These are phyloP conservation scores for Panicum miliaceum DNA, from an alignment of 176 grass and related monocot genomes.

Conservation along the genomic window DNA sequence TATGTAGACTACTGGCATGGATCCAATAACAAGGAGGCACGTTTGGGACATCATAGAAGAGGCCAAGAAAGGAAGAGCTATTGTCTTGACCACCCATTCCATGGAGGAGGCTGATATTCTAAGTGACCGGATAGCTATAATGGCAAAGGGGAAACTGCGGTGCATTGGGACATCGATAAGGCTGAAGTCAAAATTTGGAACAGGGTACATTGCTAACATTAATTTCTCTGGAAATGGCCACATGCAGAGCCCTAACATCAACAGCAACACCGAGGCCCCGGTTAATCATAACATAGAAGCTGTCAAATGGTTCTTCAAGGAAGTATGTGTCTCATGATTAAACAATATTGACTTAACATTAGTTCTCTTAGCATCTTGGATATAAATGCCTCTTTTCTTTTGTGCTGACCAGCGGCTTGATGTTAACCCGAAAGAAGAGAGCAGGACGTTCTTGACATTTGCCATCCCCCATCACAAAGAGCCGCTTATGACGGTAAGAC, in stretches of 20 bases:
- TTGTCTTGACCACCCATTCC: conserved; percentile 96
- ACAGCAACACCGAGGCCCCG: conserved; percentile 1
- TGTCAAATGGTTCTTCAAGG: conserved; percentile 87
- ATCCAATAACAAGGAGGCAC: conserved; percentile 97
- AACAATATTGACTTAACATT: conserved; percentile 14
- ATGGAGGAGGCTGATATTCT: conserved; percentile 98
- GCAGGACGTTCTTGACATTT: conserved; percentile 87
- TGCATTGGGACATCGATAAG: conserved; percentile 97
- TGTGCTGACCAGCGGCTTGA: conserved; percentile 57
- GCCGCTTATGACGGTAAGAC: conserved; percentile 75
- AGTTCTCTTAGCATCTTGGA: not conserved
- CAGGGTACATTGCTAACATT: conserved; percentile 84
- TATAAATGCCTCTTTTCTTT: conserved; percentile 29
- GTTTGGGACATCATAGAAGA: conserved; percentile 98
- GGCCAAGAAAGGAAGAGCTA: conserved; percentile 95
- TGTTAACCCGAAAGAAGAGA: conserved; percentile 85
- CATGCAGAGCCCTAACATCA: conserved; percentile 55
- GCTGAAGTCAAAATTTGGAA: conserved; percentile 93
- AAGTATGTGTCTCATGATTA: conserved; percentile 53
- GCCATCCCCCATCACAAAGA: conserved; percentile 89
- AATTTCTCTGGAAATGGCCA: conserved; percentile 75
- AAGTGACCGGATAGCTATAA: conserved; percentile 93
- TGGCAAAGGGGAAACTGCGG: conserved; percentile 93
- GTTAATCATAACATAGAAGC: conserved; percentile 61
- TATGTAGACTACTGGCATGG: conserved; percentile 93